phyloP scores from a whole-genome alignment of 257 asterid genomes.

The Scutellaria minor region DNA sequence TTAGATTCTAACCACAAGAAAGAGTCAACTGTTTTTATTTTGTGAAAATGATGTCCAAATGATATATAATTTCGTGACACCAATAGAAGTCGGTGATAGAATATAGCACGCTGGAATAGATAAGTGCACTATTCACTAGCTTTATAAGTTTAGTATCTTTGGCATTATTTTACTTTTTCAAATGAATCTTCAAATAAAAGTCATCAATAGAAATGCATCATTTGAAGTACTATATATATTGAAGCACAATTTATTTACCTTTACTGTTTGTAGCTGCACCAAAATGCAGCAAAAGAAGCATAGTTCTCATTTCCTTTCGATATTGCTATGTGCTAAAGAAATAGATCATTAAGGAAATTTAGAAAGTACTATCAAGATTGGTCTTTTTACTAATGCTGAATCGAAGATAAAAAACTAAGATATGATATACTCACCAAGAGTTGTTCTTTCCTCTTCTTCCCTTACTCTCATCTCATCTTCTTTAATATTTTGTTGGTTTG shows the following conservation, averaged over 20 bases:
- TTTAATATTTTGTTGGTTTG: too few relatives aligned
- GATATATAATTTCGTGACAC: background rate
- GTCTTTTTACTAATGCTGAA: background rate
- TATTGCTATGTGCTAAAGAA: constrained; percentile 82
- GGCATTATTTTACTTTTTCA: constrained; percentile 6
- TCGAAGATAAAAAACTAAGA: background rate
- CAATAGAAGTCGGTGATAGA: constrained; percentile 20
- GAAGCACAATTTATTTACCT: constrained; percentile 50
- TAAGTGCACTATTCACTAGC: constrained; percentile 5
- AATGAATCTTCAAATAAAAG: background rate
- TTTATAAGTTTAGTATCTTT: background rate
- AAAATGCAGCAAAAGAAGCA: constrained; percentile 80
- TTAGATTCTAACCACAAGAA: background rate
- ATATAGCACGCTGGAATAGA: constrained; percentile 12
- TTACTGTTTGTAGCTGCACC: constrained; percentile 79
- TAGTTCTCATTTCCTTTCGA: constrained; percentile 76
- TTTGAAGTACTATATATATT: background rate
- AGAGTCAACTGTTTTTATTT: constrained; percentile 16
- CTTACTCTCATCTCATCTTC: too few relatives aligned
- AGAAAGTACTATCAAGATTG: background rate
- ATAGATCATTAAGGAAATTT: constrained; percentile 7
- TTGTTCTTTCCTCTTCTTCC: constrained; percentile 56
- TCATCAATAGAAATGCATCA: background rate
- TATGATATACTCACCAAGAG: constrained; percentile 53
- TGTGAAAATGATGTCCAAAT: background rate